Percentiles rank a stretch among this genome's conserved stretches.
phyloP scores from a whole-genome alignment of 257 asterid genomes.

The Cordia subcordata region DNA sequence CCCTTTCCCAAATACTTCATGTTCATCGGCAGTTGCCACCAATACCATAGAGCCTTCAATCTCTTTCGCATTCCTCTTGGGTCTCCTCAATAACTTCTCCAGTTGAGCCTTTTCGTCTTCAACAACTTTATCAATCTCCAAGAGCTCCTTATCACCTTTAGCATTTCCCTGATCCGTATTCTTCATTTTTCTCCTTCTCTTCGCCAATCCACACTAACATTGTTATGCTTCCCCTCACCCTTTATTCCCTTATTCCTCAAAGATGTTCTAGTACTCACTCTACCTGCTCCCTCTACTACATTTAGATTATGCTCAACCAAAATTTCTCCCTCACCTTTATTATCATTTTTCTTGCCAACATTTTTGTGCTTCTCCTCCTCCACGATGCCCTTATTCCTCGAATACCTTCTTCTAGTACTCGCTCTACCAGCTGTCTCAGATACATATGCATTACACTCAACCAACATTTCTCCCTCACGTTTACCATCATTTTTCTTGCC shows the following conservation, averaged over 20 bases:
- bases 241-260: constrained; percentile 24
- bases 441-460: constrained; percentile 13
- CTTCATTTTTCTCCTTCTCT: constrained; percentile 2
- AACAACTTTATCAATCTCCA: constrained; percentile 12
- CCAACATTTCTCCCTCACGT: background rate
- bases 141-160: constrained; percentile 11
- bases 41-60: constrained; percentile 16
- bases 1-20: constrained; percentile 9
- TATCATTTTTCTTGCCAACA: too few relatives aligned
- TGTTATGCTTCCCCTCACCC: constrained; percentile 13
- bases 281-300: constrained; percentile 20
- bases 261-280: constrained; percentile 17
- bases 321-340: constrained; percentile 1
- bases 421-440: constrained; percentile 15
- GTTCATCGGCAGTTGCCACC: constrained; percentile 12
- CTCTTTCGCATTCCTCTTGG: constrained; percentile 29
- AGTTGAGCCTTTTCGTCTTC: constrained; percentile 11
- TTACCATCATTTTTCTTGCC: background rate
- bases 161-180: constrained; percentile 8
- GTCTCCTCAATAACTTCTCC: constrained; percentile 28
- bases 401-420: constrained; percentile 18
- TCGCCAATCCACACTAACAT: background rate
- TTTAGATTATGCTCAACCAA: constrained; percentile 8
- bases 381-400: constrained; percentile 23
- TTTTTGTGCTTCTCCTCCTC: constrained; percentile 12